Evolutionary conservation across 75 land plant species (phyloP), one percentile per base, ranked within the genome.

Genomic region (Pinus taeda): DNA sequence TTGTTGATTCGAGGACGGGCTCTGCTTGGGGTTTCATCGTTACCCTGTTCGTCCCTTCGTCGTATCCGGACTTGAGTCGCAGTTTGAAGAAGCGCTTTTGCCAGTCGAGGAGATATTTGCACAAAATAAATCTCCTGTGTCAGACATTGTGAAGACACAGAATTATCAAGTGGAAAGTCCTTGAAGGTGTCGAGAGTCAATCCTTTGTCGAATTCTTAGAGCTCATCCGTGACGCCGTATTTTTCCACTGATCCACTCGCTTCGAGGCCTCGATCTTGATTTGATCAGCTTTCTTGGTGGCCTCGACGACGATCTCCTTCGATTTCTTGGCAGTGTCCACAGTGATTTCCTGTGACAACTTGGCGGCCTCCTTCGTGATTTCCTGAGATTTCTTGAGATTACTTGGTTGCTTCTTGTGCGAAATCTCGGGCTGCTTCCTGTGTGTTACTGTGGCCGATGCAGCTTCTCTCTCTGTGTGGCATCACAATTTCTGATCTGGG

Each of bases 151-250:
- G 36, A 65, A 65, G 42, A 57, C 56, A 11, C 72, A 21, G 76
- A 79, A 39, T 73, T 81, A 80, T 90, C 79, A 37, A 88, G 59
- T 2, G 93, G 93, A 45, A 92, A 95, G 72, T 93, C 98, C 26
- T 82, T 80, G 67, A 95, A 95, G 0, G 95, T 93, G 36, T 64
- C 84, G 14, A 88, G 74, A 17, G 89, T 88, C 39, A 95, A 85
- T 4, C 86, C 91, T 81, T 86, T 83, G 4, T 93, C 96, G 75
- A 91, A 93, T 82, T 93, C 95, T 74, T 87, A 58, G 59, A 95
- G 83, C 78, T 95, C 98, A 6, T 95, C 90, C 0, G 92, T 93
- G 55, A 95, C 83, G 20, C 96, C 98, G 42, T 89, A 95, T 60
- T 22, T 80, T 79, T 81, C 81, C 20, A 71, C 84, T 86, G 85